phyloP scores from a whole-genome alignment of 1,139 yeast species.

The Tardiomyces depauwii region DNA sequence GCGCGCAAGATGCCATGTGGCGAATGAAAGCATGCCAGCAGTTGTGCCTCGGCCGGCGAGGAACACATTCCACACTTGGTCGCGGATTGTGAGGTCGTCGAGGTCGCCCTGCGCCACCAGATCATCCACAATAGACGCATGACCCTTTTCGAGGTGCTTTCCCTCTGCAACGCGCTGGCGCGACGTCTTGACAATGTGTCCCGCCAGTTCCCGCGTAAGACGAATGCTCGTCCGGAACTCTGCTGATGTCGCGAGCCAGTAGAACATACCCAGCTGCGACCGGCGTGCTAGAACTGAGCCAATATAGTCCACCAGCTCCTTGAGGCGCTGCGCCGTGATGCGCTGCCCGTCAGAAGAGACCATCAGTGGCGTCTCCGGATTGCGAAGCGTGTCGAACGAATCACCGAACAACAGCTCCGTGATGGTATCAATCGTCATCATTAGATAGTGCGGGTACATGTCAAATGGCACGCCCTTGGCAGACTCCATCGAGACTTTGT shows the following conservation, averaged over 20 bases:
- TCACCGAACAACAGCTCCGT: constrained; percentile 51
- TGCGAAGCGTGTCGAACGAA: constrained; percentile 28
- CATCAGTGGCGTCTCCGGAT: constrained; percentile 10
- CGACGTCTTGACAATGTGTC: constrained; percentile 9
- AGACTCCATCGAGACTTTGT: constrained; percentile 44
- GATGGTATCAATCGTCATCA: constrained; percentile 45
- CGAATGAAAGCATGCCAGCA: constrained; percentile 34
- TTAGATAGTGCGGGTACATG: constrained; percentile 38
- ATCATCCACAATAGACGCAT: constrained; percentile 35
- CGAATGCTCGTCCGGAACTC: not conserved
- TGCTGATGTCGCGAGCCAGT: not conserved
- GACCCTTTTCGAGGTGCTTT: not conserved
- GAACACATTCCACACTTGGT: constrained; percentile 35
- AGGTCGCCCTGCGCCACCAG: constrained; percentile 36
- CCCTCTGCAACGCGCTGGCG: constrained; percentile 5
- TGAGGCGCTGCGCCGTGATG: constrained; percentile 29
- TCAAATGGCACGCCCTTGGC: constrained; percentile 32
- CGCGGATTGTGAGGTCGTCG: constrained; percentile 33
- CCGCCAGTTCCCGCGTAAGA: not conserved
- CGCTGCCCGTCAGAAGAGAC: constrained; percentile 12
- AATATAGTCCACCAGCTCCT: constrained; percentile 24
- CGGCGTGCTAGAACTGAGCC: constrained; percentile 14
- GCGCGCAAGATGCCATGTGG: constrained; percentile 34
- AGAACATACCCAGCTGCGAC: not conserved
- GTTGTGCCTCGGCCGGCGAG: constrained; percentile 43